These are phyloP conservation scores for Cystobasidium sp. DNA, from an alignment of 1,284 basidiomycete genomes.

Conservation along the genomic window DNA sequence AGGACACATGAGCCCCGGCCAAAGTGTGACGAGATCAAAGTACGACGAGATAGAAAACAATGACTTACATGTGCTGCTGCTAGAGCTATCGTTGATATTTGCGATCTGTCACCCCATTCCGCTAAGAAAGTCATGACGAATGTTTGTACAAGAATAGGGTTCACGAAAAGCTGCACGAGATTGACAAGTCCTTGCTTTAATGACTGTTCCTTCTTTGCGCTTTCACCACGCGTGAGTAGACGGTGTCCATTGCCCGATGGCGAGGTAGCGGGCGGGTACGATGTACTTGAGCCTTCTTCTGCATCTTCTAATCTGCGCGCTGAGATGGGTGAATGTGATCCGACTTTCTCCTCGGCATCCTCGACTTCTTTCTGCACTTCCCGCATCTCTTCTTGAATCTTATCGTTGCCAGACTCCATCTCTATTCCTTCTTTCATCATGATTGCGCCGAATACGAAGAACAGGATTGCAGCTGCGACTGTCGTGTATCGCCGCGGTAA, in stretches of 20 bases:
- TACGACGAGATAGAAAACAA: neutral
- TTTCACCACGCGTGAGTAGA: slow-evolving; percentile 21
- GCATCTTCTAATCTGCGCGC: slow-evolving; percentile 49
- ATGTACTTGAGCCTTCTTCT: slow-evolving; percentile 62
- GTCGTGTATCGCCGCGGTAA: slow-evolving; percentile 81
- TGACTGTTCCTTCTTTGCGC: slow-evolving; percentile 12
- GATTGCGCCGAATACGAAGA: slow-evolving; percentile 82
- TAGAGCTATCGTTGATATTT: slow-evolving; percentile 95
- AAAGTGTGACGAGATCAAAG: neutral
- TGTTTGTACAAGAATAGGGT: slow-evolving; percentile 92
- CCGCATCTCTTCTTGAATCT: slow-evolving; percentile 71
- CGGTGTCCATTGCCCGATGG: slow-evolving; percentile 55
- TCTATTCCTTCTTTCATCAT: slow-evolving; percentile 78
- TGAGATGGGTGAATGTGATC: slow-evolving; percentile 25
- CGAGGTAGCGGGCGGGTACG: slow-evolving; percentile 49
- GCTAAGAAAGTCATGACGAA: slow-evolving; percentile 95
- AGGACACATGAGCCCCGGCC: neutral
- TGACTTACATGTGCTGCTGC: slow-evolving; percentile 87
- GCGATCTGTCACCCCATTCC: slow-evolving; percentile 97
- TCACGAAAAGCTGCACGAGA: slow-evolving; percentile 78
- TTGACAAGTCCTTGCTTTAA: slow-evolving; percentile 74
- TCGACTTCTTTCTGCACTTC: slow-evolving; percentile 71
- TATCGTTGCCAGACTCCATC: slow-evolving; percentile 73
- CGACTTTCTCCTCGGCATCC: slow-evolving; percentile 67
- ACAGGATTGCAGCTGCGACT: slow-evolving; percentile 74